A percentile compares a stretch with the other conserved stretches of the same genome.
phyloP scores from a whole-genome alignment of 345 rosid species.

The Turritis glabra region DNA sequence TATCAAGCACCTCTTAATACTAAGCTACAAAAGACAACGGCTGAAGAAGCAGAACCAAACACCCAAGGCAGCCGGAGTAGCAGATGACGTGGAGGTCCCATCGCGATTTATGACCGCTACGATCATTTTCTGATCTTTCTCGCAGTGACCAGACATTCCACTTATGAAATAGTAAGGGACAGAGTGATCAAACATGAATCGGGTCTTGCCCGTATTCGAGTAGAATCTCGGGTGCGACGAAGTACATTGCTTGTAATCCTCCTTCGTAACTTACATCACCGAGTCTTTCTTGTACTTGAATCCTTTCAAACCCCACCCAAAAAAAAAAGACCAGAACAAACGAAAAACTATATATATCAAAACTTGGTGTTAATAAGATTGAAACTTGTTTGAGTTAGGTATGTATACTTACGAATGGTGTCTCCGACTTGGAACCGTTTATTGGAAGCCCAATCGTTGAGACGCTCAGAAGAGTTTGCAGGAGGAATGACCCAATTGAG shows the following conservation, averaged over 20 bases:
- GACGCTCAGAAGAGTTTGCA: not conserved
- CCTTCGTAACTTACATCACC: conserved; percentile 50
- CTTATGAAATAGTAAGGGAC: conserved; percentile 64
- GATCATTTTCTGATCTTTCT: conserved; percentile 55
- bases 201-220: conserved; percentile 56
- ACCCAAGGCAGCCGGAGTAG: not conserved
- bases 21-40: not conserved
- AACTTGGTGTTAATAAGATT: not conserved
- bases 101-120: conserved; percentile 43
- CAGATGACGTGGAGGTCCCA: not conserved
- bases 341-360: not conserved
- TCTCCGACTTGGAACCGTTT: conserved; percentile 21
- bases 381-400: not conserved
- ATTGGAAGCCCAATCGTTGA: conserved; percentile 20
- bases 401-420: conserved; percentile 1
- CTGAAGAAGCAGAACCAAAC: conserved; percentile 1
- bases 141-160: conserved; percentile 55
- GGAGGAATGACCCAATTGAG: conserved; percentile 13
- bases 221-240: conserved; percentile 50
- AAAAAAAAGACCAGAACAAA: not conserved
- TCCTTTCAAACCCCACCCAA: not conserved
- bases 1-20: conserved; percentile 1
- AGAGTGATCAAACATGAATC: conserved; percentile 47
- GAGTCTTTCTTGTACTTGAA: conserved; percentile 54
- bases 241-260: conserved; percentile 57